Percentiles rank a stretch among this genome's conserved stretches.
phyloP scores from a whole-genome alignment of 768 basidiomycete species.

The Lentinula lateritia region DNA sequence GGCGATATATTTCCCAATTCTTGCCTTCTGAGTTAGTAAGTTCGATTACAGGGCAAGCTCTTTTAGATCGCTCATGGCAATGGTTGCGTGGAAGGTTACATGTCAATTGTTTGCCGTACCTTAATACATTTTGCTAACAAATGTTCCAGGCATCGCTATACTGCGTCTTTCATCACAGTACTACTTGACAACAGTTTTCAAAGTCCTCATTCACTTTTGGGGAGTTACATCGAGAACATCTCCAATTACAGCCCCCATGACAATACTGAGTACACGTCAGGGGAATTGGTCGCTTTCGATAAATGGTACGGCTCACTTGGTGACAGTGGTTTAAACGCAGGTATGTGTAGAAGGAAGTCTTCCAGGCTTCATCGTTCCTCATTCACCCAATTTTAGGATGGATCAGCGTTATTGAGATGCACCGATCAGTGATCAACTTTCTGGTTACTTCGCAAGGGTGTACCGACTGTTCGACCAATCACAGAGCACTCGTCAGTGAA shows the following conservation, averaged over 20 bases:
- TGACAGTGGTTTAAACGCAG: background rate
- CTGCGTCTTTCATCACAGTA: background rate
- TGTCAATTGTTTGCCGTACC: too few species aligned
- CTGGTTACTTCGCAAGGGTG: background rate
- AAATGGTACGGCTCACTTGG: background rate
- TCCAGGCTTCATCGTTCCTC: background rate
- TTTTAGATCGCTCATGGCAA: slow-evolving; percentile 7
- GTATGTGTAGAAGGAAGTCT: background rate
- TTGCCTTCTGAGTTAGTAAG: slow-evolving; percentile 1
- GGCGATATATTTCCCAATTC: slow-evolving; percentile 1
- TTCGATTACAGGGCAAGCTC: background rate
- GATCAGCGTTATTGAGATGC: background rate
- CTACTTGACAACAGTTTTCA: background rate
- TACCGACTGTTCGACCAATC: background rate
- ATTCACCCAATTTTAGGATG: background rate
- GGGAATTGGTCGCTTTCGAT: background rate
- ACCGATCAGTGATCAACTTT: background rate
- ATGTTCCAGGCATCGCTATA: background rate
- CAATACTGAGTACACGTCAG: too few species aligned
- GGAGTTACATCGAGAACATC: background rate
- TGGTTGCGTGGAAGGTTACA: slow-evolving; percentile 12
- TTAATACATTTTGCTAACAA: too few species aligned
- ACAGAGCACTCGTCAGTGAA: background rate
- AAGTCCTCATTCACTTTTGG: background rate
- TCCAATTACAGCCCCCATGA: background rate